A percentile compares a stretch with the other conserved stretches of the same genome.
Conservation (phyloP, 192 early-diverging fungal species). For the Pilobolus umbonatus region DNA sequence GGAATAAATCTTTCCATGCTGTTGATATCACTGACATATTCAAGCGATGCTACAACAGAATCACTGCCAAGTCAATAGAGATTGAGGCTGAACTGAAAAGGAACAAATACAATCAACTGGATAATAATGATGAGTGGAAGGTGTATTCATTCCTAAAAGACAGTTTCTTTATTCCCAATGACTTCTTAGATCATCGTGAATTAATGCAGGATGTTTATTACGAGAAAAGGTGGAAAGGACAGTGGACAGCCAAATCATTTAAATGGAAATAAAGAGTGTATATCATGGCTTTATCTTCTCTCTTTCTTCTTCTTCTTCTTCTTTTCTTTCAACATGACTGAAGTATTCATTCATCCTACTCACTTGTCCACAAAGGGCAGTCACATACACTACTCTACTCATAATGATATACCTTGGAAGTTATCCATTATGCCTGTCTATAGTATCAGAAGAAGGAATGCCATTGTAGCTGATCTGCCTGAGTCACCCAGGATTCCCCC, state of each 20-base stretch:
- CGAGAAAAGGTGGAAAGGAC: slow-evolving; percentile 1
- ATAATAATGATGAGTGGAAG: not conserved
- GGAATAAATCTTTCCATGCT: slow-evolving; percentile 17
- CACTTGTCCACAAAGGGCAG: too few relatives aligned
- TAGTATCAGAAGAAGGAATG: too few relatives aligned
- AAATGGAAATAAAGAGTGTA: not conserved
- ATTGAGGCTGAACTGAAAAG: not conserved
- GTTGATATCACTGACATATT: not conserved
- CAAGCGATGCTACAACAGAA: not conserved
- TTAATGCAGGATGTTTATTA: slow-evolving; percentile 7
- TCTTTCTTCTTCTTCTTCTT: too few relatives aligned
- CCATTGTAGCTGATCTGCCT: too few relatives aligned
- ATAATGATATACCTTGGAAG: too few relatives aligned
- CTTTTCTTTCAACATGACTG: too few relatives aligned
- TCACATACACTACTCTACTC: too few relatives aligned
- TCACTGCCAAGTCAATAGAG: not conserved
- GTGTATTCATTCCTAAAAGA: not conserved
- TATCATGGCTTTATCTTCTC: too few relatives aligned
- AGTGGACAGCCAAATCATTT: slow-evolving; percentile 3
- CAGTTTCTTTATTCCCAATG: not conserved
- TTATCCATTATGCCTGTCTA: too few relatives aligned
- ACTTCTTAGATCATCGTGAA: not conserved
- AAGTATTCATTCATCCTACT: too few relatives aligned
- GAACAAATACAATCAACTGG: not conserved
- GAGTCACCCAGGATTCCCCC: too few relatives aligned